phyloP scores from a whole-genome alignment of 1,284 basidiomycete species.

The Pseudozyma tsukubaensis region DNA sequence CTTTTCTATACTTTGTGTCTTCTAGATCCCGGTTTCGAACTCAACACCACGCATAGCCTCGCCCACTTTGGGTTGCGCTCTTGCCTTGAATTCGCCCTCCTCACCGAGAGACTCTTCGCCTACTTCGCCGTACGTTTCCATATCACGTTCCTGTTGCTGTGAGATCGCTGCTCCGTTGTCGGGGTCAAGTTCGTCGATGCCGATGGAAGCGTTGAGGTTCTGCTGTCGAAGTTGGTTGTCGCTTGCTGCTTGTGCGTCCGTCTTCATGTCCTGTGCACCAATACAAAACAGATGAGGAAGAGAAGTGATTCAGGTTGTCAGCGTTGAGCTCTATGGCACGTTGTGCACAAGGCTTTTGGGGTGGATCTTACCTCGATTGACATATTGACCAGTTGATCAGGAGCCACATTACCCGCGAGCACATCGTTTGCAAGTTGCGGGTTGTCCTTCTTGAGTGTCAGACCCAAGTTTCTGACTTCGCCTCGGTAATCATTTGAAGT shows the following conservation, averaged over 20 bases:
- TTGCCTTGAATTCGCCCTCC: slow-evolving; percentile 49
- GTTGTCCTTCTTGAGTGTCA: slow-evolving; percentile 50
- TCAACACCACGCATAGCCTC: slow-evolving; percentile 52
- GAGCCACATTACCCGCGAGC: slow-evolving; percentile 5
- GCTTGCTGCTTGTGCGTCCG: slow-evolving; percentile 29
- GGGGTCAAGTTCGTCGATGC: slow-evolving; percentile 39
- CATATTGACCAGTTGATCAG: slow-evolving; percentile 31
- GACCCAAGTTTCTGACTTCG: slow-evolving; percentile 34
- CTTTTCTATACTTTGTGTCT: neutral
- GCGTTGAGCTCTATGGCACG: too few relatives aligned
- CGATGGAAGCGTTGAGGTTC: slow-evolving; percentile 35
- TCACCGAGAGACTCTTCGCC: slow-evolving; percentile 26
- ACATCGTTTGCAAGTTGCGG: slow-evolving; percentile 36
- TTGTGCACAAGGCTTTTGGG: neutral
- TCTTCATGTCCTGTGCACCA: slow-evolving; percentile 33
- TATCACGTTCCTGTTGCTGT: slow-evolving; percentile 28
- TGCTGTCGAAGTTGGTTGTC: slow-evolving; percentile 37
- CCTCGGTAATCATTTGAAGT: slow-evolving; percentile 46
- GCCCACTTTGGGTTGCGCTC: slow-evolving; percentile 48
- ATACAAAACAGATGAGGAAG: neutral
- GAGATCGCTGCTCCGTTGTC: slow-evolving; percentile 18
- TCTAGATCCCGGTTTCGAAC: slow-evolving; percentile 42
- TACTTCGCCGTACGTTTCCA: slow-evolving; percentile 41
- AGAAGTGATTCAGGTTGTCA: neutral
- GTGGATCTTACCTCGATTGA: slow-evolving; percentile 25